Conservation (phyloP, 148 eudicot species). For the Rhododendron simsii region DNA sequence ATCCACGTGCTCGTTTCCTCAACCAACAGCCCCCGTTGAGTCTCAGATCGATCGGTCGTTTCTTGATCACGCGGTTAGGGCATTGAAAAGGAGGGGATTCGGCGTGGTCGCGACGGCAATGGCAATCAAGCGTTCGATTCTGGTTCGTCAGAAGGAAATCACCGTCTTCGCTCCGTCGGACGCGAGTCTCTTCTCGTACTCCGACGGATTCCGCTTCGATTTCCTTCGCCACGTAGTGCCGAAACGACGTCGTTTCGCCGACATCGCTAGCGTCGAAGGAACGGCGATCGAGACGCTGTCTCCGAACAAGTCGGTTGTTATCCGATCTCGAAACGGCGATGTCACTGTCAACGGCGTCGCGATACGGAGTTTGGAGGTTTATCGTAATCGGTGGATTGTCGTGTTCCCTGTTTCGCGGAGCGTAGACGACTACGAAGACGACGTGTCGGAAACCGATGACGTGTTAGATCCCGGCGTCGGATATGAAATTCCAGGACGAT, state of each 20-base stretch:
- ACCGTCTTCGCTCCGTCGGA: slow-evolving; percentile 37
- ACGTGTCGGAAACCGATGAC: too few relatives aligned
- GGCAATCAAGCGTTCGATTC: slow-evolving; percentile 6
- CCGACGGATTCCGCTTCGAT: slow-evolving; percentile 27
- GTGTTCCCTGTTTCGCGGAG: slow-evolving; percentile 18
- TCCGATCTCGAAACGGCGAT: slow-evolving; percentile 9
- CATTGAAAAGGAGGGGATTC: slow-evolving; percentile 21
- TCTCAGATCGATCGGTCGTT: slow-evolving; percentile 5
- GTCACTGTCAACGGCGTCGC: slow-evolving; percentile 22
- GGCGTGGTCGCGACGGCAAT: slow-evolving; percentile 25
- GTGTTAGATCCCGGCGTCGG: neutral
- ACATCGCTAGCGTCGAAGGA: neutral
- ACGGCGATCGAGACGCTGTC: slow-evolving; percentile 16
- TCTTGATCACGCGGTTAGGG: slow-evolving; percentile 29
- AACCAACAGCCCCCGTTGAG: neutral
- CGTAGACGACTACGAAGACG: slow-evolving; percentile 1
- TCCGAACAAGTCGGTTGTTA: slow-evolving; percentile 16
- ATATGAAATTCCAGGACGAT: neutral
- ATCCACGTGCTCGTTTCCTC: slow-evolving; percentile 10
- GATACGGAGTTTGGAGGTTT: slow-evolving; percentile 15
- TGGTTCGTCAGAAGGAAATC: slow-evolving; percentile 10
- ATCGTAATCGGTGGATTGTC: slow-evolving; percentile 32
- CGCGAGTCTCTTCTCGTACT: slow-evolving; percentile 7
- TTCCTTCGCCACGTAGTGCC: slow-evolving; percentile 28
- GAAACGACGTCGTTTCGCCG: neutral